These are phyloP conservation scores for Phalaenopsis equestris DNA, from an alignment of 106 monocot genomes.

Conservation along the genomic window DNA sequence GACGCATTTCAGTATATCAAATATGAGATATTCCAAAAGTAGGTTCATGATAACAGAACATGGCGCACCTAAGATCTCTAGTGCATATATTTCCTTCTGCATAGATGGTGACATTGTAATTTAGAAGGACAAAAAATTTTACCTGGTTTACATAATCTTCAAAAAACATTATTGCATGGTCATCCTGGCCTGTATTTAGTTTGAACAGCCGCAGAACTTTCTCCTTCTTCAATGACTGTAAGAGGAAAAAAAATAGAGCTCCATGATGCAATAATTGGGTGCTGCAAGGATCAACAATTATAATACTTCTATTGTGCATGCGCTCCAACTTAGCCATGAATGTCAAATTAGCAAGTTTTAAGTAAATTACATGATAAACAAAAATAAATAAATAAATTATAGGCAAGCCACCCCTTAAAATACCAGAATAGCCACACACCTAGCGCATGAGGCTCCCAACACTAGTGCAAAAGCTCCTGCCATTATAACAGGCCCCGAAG, in stretches of 20 bases:
- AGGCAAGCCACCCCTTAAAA: no score
- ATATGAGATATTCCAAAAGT: background rate
- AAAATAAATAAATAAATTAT: background rate
- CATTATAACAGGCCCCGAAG: no score
- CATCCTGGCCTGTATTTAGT: slow-evolving; percentile 86
- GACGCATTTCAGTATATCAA: background rate
- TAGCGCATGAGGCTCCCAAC: no score
- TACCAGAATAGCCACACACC: no score
- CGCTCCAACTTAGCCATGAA: background rate
- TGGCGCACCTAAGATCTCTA: background rate
- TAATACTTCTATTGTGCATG: background rate
- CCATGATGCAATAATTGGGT: background rate
- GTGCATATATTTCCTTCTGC: background rate
- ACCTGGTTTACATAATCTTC: slow-evolving; percentile 76
- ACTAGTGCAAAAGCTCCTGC: no score
- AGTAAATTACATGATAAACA: background rate
- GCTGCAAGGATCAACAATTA: background rate
- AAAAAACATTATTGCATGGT: slow-evolving; percentile 92
- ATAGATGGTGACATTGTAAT: background rate
- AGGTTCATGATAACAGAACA: background rate
- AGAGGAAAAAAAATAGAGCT: background rate
- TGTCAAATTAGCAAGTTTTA: background rate
- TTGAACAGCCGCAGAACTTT: slow-evolving; percentile 77
- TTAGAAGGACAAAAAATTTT: background rate
- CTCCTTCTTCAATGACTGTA: slow-evolving; percentile 64